Base-by-base conservation (phyloP, 2,329 filamentous ascomycete species). In the Plenodomus tracheiphilus region DNA sequence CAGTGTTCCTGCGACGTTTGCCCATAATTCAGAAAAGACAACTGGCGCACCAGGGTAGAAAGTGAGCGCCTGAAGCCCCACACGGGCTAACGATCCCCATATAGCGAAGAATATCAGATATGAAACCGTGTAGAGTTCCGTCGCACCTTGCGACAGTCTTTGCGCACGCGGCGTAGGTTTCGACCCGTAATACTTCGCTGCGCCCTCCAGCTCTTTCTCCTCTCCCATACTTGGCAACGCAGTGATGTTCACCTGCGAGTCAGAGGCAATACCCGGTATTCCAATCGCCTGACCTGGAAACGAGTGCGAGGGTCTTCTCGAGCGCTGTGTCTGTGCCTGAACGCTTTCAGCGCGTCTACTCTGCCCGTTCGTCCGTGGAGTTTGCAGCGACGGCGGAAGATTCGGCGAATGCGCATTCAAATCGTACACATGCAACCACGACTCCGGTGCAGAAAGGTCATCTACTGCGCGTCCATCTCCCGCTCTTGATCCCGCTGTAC, bases 31-130 rank as follows among this genome's bases (percentile, higher is more conserved):
- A 42, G 84, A 81, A 46, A 89, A 92, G 4, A 84, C 77, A 18
- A 94, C 77, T 0, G 91, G 91, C 0, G 88, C 84, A 18, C 86
- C 87, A 1, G 88, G 85, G 68, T 96, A 97, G 47, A 80, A 83
- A 0, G 91, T 94, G 43, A 97, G 75, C 39, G 87, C 86, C 65
- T 91, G 84, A 7, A 96, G 75, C 3, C 91, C 92, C 0, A 97
- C 76, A 10, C 93, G 84, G 0, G 91, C 89, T 20, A 97, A 81
- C 0, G 91, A 94, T 30, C 93, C 93, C 34, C 93, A 74, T 16
- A 97, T 81, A 16, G 92, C 85, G 73, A 96, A 97, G 65, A 97
- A 80, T 49, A 95, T 79, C 19, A 97, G 82, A 71, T 96, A 90
- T 0, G 89, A 91, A 51, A 91, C 68, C 2, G 86, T 91, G 73